Base-by-base conservation (phyloP, 495 filamentous ascomycete genomes). In the Penicillium subrubescens region DNA sequence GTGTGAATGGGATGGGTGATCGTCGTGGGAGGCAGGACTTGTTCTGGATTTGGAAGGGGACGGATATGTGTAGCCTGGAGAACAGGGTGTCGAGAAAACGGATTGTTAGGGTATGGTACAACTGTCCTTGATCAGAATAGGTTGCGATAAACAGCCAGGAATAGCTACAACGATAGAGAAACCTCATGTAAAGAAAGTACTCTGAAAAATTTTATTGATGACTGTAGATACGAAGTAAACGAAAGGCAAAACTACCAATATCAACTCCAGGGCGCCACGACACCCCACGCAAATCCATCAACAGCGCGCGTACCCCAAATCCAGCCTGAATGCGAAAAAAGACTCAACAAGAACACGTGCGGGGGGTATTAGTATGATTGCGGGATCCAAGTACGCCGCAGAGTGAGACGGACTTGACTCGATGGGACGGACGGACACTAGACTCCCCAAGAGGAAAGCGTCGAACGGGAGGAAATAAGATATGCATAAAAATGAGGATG, bases 361-460 rank as follows among this genome's bases (percentile, higher is more conserved):
- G 25, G 19, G 66, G 66, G 62, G 62, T 68, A 65, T 68, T 68
- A 68, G 66, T 68, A 68, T 68, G 14, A n/a, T 51, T n/a, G 48
- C 43, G 31, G 53, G 29, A 27, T 27, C 25, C 56, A 37, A 50
- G 23, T 59, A 33, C 29, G 12, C 12, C 23, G 25, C 25, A 29
- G 10, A 25, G 29, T 17, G 44, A 25, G 7, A 48, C 21, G 8
- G 12, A 23, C 19, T 48, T 19, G 21, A 48, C 19, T 23, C 44
- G 19, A 25, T 2, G n/a, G 44, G 44, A 23, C 44, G 44, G 44
- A 23, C 44, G 44, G 44, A 23, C 44, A 48, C 48, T 31, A 25
- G 25, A 35, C 60, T 17, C 44, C 29, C 46, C 15, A 12, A 37
- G 43, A 25, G 33, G 29, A 29, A 27, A 60, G 37, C 19, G 37